Conservation (phyloP, 805 yeast species). For the Zygosaccharomyces pseudorouxii region DNA sequence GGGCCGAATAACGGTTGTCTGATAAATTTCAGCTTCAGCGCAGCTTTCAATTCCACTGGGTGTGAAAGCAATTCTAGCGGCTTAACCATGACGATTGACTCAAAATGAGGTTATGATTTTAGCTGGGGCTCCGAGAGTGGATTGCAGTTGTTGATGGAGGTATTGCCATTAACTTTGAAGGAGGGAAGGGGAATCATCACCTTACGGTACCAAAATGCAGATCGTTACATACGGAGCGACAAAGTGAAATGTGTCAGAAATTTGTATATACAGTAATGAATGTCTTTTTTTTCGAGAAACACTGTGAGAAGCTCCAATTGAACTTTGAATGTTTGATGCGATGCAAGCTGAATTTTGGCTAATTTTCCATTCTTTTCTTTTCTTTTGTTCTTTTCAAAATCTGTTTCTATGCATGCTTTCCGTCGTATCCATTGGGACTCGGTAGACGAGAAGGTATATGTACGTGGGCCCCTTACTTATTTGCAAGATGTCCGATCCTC, state of each 20-base stretch:
- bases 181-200: not conserved
- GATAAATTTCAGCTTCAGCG: constrained; percentile 53
- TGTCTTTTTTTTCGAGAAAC: no score
- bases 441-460: no score
- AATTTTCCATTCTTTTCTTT: no score
- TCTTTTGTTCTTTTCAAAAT: not conserved
- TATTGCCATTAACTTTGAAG: not conserved
- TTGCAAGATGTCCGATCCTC: constrained; percentile 31
- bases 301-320: no score
- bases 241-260: not conserved
- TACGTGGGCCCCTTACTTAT: not conserved
- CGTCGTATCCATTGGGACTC: no score
- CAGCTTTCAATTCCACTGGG: constrained; percentile 70
- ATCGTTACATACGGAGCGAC: not conserved
- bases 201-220: not conserved
- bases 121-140: not conserved
- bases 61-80: constrained; percentile 54
- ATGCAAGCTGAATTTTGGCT: no score
- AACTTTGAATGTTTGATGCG: no score
- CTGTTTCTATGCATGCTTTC: no score
- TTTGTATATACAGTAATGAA: no score
- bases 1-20: constrained; percentile 52
- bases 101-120: not conserved
- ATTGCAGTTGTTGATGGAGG: not conserved
- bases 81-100: constrained; percentile 50